These are phyloP conservation scores for Ganoderma boninense DNA, from an alignment of 1,284 basidiomycete genomes.

Conservation along the genomic window DNA sequence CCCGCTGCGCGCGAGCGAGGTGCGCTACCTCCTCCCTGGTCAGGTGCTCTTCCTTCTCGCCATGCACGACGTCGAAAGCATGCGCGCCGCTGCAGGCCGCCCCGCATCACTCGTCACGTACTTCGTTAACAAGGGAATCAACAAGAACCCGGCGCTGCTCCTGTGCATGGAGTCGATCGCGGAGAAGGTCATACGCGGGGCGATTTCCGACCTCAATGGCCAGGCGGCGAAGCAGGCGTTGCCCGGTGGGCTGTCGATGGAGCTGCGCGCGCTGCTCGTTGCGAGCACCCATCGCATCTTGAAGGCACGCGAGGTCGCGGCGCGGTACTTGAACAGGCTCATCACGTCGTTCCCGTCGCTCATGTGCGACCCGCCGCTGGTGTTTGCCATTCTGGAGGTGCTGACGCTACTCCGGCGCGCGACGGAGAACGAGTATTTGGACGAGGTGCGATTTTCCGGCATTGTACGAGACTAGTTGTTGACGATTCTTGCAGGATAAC, in stretches of 20 bases:
- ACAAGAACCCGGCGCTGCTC: slow-evolving; percentile 71
- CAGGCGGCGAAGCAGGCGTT: slow-evolving; percentile 85
- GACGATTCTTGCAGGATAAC: slow-evolving; percentile 70
- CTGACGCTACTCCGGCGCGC: slow-evolving; percentile 89
- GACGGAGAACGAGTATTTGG: slow-evolving; percentile 91
- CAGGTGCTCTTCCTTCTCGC: slow-evolving; percentile 90
- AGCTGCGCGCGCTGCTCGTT: slow-evolving; percentile 83
- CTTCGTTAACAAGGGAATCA: slow-evolving; percentile 90
- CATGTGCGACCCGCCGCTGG: slow-evolving; percentile 90
- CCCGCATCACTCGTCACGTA: slow-evolving; percentile 89
- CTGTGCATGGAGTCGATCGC: slow-evolving; percentile 88
- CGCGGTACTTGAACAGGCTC: slow-evolving; percentile 85
- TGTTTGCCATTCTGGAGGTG: slow-evolving; percentile 91
- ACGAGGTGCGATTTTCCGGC: slow-evolving; percentile 72
- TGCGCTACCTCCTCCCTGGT: slow-evolving; percentile 80
- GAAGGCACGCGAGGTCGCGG: slow-evolving; percentile 85
- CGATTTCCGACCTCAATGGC: slow-evolving; percentile 72
- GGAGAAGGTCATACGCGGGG: slow-evolving; percentile 86
- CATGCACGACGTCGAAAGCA: slow-evolving; percentile 90
- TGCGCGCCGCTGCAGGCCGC: slow-evolving; percentile 83
- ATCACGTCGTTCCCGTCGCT: slow-evolving; percentile 95
- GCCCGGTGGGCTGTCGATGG: slow-evolving; percentile 74
- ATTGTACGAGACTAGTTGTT: too few relatives aligned
- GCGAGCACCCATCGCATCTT: slow-evolving; percentile 85
- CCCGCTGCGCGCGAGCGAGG: slow-evolving; percentile 75